Base-by-base conservation (phyloP, 345 rosid species). In the Pistacia atlantica region DNA sequence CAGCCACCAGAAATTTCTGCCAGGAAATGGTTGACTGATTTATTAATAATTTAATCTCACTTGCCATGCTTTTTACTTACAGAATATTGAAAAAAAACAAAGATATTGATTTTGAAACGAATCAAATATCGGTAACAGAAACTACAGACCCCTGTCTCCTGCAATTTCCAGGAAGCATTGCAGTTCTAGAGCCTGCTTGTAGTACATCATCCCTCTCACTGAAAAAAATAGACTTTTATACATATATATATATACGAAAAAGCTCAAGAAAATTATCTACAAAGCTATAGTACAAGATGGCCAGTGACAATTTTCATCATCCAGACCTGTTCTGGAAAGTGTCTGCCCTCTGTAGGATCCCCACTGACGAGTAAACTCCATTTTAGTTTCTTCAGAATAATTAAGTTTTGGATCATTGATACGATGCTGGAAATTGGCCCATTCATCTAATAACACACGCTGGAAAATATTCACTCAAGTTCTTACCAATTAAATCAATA, bases 161-260 rank as follows among this genome's bases (percentile, higher is more conserved):
- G 87, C 82, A 69, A 69, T 83, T 71, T 96, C 99, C 86, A 92
- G 91, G 66, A 57, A 77, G 80, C 85, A 89, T 75, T 96, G 99
- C 81, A 92, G 86, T 80, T 91, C 97, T 11, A 96, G 81, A 80
- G 98, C 93, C 72, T 63, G 66, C 82, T 81, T 86, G 75, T 93
- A 92, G 90, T 96, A 93, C 99, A 96, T 96, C 97, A 96, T 96
- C 73, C 99, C 99, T 81, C 98, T 89, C 81, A 96, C 99, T 96
- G 86, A 74, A 11, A 77, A 49, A 77, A 78, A 83, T 20, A 79
- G 35, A 78, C 45, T 38, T 38, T 4, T 7, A 42, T 3, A 8
- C 0, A 42, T 5, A 42, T 5, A 5, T 42, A 78, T 20, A 4
- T 28, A n/a, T 73, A 48, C 16, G 56, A 65, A 10, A 83, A 46